These are phyloP conservation scores for Aspergillus fijiensis DNA, from an alignment of 2,329 filamentous ascomycete genomes.

Conservation along the genomic window DNA sequence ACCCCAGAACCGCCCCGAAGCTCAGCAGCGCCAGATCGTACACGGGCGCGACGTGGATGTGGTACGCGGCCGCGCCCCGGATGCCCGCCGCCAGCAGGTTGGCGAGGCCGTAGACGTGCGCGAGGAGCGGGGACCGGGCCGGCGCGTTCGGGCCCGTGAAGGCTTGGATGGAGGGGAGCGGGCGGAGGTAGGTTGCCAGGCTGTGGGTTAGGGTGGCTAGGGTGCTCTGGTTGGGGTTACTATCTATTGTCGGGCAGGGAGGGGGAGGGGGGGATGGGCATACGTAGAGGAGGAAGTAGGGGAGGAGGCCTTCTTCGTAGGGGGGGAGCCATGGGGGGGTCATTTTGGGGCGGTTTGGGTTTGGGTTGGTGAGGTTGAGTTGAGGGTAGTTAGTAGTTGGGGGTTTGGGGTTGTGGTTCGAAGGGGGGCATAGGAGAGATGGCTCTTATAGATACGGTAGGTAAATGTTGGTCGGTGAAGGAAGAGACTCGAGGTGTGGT, in stretches of 20 bases:
- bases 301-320: conserved; percentile 25
- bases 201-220: background rate
- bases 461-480: too few relatives aligned
- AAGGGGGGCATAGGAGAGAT: too few relatives aligned
- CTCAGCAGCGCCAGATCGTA: conserved; percentile 35
- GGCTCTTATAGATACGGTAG: too few relatives aligned
- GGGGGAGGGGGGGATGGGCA: background rate
- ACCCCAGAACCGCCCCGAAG: conserved; percentile 33
- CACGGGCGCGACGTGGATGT: conserved; percentile 32
- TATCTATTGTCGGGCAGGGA: conserved; percentile 10
- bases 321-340: conserved; percentile 1
- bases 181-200: conserved; percentile 20
- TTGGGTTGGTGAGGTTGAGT: background rate
- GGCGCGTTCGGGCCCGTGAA: conserved; percentile 34
- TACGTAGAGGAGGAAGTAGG: conserved; percentile 30
- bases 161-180: conserved; percentile 18
- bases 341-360: background rate
- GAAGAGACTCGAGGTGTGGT: too few relatives aligned
- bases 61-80: conserved; percentile 36
- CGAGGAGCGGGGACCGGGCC: conserved; percentile 27
- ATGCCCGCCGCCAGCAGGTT: conserved; percentile 39
- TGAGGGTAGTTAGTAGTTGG: too few relatives aligned
- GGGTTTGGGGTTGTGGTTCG: too few relatives aligned
- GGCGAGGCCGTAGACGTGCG: conserved; percentile 39
- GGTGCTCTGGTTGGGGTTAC: background rate